Evolutionary conservation across 1,139 yeast genomes (phyloP).

Genomic region (Geotrichum carabidarum): DNA sequence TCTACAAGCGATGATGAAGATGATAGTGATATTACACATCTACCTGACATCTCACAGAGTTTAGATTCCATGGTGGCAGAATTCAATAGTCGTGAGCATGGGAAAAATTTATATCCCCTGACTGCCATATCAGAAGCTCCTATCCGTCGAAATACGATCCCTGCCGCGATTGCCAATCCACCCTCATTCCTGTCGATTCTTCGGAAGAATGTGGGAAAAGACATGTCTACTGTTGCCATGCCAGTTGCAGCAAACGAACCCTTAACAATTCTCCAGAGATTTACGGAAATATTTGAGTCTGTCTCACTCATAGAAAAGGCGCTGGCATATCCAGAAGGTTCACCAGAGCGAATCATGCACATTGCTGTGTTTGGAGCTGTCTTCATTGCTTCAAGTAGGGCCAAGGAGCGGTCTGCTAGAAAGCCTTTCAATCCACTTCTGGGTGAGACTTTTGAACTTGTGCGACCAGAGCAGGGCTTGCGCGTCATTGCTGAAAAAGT

Average conservation of each 20-base stretch:
- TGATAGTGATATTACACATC: conserved; percentile 17
- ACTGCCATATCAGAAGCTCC: conserved; percentile 44
- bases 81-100: conserved; percentile 8
- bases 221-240: conserved; percentile 79
- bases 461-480: conserved; percentile 68
- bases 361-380: conserved; percentile 83
- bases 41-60: background rate
- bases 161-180: conserved; percentile 59
- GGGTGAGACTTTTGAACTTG: conserved; percentile 83
- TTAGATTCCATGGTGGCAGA: background rate
- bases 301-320: conserved; percentile 62
- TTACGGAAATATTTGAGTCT: conserved; percentile 77
- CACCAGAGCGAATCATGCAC: conserved; percentile 57
- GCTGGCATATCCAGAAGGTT: conserved; percentile 38
- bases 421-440: conserved; percentile 90
- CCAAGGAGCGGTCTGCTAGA: conserved; percentile 68
- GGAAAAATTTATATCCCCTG: conserved; percentile 53
- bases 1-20: conserved; percentile 24
- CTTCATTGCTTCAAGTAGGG: conserved; percentile 61
- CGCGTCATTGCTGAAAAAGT: conserved; percentile 75
- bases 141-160: conserved; percentile 56
- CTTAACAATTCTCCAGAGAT: conserved; percentile 68
- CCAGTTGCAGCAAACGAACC: conserved; percentile 96
- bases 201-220: conserved; percentile 89
- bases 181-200: conserved; percentile 76